Conservation (phyloP, 2,329 filamentous ascomycete genomes). For the Cryphonectria nitschkei region DNA sequence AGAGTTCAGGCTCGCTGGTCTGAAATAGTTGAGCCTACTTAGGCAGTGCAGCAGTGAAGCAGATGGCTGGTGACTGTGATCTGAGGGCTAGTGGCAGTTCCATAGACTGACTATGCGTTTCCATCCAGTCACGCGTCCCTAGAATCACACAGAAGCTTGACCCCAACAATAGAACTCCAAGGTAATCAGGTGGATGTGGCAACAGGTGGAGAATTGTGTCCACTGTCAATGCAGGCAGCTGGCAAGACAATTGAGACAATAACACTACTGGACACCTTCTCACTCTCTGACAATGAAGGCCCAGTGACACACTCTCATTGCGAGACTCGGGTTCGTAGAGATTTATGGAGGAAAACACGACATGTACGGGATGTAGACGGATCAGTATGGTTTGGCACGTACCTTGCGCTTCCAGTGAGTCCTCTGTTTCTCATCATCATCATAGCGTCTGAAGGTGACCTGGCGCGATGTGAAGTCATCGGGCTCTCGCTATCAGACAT, state of each 20-base stretch:
- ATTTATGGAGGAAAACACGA: neutral
- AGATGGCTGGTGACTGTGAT: neutral
- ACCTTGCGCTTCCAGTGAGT: constrained; percentile 25
- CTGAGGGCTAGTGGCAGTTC: neutral
- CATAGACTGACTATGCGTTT: neutral
- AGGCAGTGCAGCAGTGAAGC: neutral
- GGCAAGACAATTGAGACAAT: neutral
- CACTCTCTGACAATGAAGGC: neutral
- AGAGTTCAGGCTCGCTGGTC: constrained; percentile 2
- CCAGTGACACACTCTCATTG: neutral
- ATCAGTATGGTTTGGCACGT: constrained; percentile 11
- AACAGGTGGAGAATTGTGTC: neutral
- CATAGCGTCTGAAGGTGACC: constrained; percentile 26
- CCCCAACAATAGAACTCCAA: neutral
- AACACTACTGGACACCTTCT: neutral
- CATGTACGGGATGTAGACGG: neutral
- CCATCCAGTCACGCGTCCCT: neutral
- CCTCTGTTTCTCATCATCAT: constrained; percentile 23
- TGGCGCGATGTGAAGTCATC: constrained; percentile 22
- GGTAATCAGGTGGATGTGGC: neutral
- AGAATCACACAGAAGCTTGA: neutral
- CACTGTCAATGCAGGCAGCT: neutral
- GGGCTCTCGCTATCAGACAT: constrained; percentile 25
- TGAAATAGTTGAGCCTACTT: constrained; percentile 13
- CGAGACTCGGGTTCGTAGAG: neutral